Evolutionary conservation across 129 eudicot genomes (phyloP).

Genomic region (Saposhnikovia divaricata): DNA sequence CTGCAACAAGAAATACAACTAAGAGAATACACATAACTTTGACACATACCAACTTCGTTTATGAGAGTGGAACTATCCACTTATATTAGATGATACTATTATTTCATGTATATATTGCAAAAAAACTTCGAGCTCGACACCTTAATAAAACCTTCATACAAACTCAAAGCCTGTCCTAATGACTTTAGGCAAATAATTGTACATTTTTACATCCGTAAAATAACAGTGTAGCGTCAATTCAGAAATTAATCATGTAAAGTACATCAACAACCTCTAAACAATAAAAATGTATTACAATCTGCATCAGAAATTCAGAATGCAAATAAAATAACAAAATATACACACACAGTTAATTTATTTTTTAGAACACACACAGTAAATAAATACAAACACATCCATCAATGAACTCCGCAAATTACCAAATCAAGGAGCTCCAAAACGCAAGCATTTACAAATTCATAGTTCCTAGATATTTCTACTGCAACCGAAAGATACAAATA

Average conservation of each 20-base stretch:
- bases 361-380: neutral
- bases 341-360: neutral
- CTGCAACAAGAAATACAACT: neutral
- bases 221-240: neutral
- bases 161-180: neutral
- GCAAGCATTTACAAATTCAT: neutral
- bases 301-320: neutral
- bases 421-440: neutral
- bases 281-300: neutral
- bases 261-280: neutral
- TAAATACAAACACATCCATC: neutral
- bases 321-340: neutral
- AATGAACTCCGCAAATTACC: neutral
- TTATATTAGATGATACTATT: neutral
- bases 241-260: neutral
- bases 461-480: neutral
- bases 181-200: neutral
- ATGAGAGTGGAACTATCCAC: neutral
- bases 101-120: neutral
- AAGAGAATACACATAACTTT: neutral
- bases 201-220: neutral
- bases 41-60: neutral
- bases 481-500: neutral
- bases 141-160: neutral
- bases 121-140: neutral